A percentile compares a stretch with the other conserved stretches of the same genome.
Conservation (phyloP, 192 early-diverging fungal species). For the Ambispora gerdemannii region DNA sequence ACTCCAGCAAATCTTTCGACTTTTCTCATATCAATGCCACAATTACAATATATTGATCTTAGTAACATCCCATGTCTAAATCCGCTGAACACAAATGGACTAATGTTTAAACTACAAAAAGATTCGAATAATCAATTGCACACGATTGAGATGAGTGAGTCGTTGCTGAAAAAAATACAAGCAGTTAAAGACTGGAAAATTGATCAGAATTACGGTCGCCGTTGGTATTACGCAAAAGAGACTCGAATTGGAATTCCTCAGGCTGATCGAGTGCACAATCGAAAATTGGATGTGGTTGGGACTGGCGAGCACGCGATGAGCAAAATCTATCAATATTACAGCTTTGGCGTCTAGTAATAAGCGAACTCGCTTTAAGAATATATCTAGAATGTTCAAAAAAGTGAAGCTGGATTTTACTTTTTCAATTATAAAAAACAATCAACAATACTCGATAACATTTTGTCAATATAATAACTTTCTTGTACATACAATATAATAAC, state of each 20-base stretch:
- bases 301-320: background rate
- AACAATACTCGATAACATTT: too few species aligned
- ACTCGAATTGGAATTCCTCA: background rate
- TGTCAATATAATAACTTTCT: too few species aligned
- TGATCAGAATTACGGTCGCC: background rate
- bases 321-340: conserved; percentile 7
- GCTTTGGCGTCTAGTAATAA: background rate
- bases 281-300: background rate
- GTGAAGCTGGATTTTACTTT: too few species aligned
- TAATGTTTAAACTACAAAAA: background rate
- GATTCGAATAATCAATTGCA: conserved; percentile 9
- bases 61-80: background rate
- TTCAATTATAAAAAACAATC: too few species aligned
- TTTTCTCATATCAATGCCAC: background rate
- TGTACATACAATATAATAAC: too few species aligned
- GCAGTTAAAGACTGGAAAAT: background rate
- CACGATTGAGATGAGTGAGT: background rate
- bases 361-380: too few species aligned
- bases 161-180: background rate
- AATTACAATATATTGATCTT: conserved; percentile 1
- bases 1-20: background rate
- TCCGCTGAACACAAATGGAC: background rate
- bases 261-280: background rate
- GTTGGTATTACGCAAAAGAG: conserved; percentile 19
- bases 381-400: too few species aligned